phyloP scores from a whole-genome alignment of 306 rosid genomes.

The Adenanthera pavonina region DNA sequence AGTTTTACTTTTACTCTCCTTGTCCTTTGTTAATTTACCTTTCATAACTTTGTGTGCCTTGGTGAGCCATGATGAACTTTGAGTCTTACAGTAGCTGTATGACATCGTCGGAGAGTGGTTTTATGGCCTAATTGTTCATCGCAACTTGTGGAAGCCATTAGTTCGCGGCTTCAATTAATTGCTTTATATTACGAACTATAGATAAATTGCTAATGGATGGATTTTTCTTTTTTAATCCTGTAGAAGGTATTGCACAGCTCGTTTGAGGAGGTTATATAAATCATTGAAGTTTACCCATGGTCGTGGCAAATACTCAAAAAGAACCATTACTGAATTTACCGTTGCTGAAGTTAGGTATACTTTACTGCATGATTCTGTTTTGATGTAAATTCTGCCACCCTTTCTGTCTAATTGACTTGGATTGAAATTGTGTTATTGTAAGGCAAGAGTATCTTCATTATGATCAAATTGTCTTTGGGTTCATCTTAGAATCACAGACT shows the following conservation, averaged over 20 bases:
- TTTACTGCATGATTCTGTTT: conserved; percentile 15
- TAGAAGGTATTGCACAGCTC: conserved; percentile 96
- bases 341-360: conserved; percentile 90
- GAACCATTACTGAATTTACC: conserved; percentile 71
- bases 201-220: conserved; percentile 29
- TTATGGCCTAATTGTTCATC: conserved; percentile 3
- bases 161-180: neutral
- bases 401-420: conserved; percentile 12
- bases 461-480: conserved; percentile 17
- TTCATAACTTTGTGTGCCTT: conserved; percentile 20
- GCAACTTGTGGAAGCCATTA: neutral
- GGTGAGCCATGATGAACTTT: neutral
- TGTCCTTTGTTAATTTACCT: conserved; percentile 12
- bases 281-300: conserved; percentile 98
- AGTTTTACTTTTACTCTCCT: conserved; percentile 13
- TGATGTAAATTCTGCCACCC: neutral
- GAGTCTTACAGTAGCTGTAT: conserved; percentile 1
- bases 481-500: conserved; percentile 13
- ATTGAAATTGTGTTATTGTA: conserved; percentile 21
- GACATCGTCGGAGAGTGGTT: neutral
- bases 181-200: conserved; percentile 13
- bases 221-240: neutral
- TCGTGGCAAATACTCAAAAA: conserved; percentile 83
- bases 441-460: conserved; percentile 23
- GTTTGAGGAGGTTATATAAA: conserved; percentile 90